phyloP scores from a whole-genome alignment of 2,329 filamentous ascomycete genomes.

The Zymoseptoria crescenta region DNA sequence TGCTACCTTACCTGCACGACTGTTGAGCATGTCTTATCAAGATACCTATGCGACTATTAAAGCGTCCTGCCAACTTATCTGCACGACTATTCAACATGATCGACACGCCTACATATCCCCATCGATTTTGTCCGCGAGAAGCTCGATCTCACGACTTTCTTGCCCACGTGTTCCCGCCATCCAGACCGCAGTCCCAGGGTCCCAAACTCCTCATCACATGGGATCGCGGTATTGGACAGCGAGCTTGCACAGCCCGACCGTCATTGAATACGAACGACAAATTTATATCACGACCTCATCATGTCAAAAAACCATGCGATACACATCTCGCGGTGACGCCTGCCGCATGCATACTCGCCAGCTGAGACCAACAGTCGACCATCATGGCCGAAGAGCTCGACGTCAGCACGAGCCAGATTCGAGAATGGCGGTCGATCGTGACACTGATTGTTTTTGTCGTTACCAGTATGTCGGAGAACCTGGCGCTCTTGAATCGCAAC shows the following conservation, averaged over 20 bases:
- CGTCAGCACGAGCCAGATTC: constrained; percentile 43
- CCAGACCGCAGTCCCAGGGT: background rate
- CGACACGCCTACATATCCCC: no score
- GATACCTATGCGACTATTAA: no score
- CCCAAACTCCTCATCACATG: background rate
- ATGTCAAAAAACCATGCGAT: background rate
- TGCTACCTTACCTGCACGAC: no score
- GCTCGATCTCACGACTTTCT: background rate
- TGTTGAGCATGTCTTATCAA: no score
- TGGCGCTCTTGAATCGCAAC: background rate
- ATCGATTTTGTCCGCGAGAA: background rate
- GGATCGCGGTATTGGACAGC: background rate
- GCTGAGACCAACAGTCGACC: background rate
- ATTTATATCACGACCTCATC: background rate
- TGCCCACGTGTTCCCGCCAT: background rate
- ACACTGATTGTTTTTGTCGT: constrained; percentile 62
- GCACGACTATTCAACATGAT: no score
- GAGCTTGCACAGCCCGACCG: background rate
- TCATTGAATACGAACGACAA: background rate
- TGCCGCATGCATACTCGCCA: background rate
- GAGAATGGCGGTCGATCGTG: constrained; percentile 60
- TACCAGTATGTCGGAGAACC: constrained; percentile 52
- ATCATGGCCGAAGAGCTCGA: background rate
- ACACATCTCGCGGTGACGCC: background rate
- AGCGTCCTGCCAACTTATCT: no score